phyloP scores from a whole-genome alignment of 2,329 filamentous ascomycete genomes.

The Orbilia blumenaviensis region DNA sequence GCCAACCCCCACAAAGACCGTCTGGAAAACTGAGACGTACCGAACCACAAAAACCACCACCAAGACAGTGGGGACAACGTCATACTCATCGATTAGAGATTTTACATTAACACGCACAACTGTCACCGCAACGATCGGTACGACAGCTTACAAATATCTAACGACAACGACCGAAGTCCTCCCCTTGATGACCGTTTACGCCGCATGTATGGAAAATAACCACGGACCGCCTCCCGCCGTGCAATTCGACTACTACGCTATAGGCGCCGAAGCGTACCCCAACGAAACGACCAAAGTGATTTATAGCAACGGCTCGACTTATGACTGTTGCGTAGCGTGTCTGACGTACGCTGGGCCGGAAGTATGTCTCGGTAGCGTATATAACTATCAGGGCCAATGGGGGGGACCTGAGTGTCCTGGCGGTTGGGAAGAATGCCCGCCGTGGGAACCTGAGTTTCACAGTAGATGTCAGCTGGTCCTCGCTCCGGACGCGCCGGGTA shows the following conservation, averaged over 20 bases:
- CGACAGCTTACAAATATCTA: too few species aligned
- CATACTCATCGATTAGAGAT: neutral
- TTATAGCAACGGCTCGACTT: neutral
- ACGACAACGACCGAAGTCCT: too few species aligned
- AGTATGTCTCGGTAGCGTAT: slow-evolving; percentile 7
- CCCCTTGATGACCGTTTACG: too few species aligned
- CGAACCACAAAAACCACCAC: neutral
- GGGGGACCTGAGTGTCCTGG: neutral
- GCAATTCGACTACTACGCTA: neutral
- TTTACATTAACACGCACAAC: neutral
- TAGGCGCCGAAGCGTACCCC: neutral
- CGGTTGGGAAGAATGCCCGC: too few species aligned
- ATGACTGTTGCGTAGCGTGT: slow-evolving; percentile 17
- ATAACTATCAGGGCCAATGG: neutral
- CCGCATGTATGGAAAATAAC: too few species aligned
- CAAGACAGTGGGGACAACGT: neutral
- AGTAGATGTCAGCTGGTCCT: neutral
- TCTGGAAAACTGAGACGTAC: neutral
- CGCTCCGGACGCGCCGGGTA: neutral
- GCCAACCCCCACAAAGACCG: neutral
- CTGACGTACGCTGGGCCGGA: neutral
- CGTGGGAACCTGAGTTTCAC: neutral
- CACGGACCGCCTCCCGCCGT: too few species aligned
- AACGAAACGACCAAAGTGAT: neutral
- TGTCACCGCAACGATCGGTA: neutral